phyloP scores from a whole-genome alignment of 495 filamentous ascomycete species.

The Penicillium subrubescens region DNA sequence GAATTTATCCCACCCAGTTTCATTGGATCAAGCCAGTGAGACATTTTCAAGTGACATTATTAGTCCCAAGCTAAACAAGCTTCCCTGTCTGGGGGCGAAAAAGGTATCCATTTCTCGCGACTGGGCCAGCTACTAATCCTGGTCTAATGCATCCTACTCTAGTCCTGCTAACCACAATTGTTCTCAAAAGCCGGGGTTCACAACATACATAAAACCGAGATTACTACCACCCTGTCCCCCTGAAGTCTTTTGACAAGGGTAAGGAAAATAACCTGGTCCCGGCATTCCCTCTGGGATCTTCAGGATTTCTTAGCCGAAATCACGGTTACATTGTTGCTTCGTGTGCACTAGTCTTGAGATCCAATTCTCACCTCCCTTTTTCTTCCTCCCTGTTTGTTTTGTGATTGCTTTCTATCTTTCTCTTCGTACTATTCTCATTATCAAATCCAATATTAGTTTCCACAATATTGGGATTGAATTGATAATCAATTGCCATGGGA shows the following conservation, averaged over 20 bases:
- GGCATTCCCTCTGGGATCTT: neutral
- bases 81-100: neutral
- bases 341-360: neutral
- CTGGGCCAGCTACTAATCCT: slow-evolving; percentile 3
- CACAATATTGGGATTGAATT: neutral
- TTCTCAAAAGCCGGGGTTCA: neutral
- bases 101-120: neutral
- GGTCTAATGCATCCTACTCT: neutral
- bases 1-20: neutral
- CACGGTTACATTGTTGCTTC: neutral
- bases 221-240: neutral
- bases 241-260: neutral
- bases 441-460: no score
- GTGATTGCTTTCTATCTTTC: neutral
- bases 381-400: neutral
- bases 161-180: neutral
- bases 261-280: neutral
- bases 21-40: neutral
- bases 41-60: neutral
- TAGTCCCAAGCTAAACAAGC: neutral
- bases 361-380: neutral
- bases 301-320: neutral
- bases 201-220: neutral
- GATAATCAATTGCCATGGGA: neutral
- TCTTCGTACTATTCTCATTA: neutral